These are phyloP conservation scores for Oenanthe javanica DNA, from an alignment of 140 eudicot species.

Conservation along the genomic window DNA sequence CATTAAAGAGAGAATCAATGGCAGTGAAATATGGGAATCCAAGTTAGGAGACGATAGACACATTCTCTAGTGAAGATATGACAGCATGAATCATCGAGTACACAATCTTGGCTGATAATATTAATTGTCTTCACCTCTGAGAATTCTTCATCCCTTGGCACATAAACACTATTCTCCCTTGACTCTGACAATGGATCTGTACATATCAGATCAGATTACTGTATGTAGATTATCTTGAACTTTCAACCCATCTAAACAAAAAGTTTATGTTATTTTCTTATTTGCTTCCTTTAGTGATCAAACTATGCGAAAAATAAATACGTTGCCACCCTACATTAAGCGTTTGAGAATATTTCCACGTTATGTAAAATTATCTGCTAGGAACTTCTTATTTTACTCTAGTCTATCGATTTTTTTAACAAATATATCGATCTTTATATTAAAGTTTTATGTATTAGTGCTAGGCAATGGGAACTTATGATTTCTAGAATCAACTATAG, in stretches of 20 bases:
- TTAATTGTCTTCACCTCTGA: constrained; percentile 48
- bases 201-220: neutral
- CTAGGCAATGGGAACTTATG: constrained; percentile 92
- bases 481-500: constrained; percentile 37
- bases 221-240: neutral
- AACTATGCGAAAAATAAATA: neutral
- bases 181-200: constrained; percentile 65
- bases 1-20: no score
- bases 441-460: neutral
- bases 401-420: neutral
- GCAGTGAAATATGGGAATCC: constrained; percentile 54
- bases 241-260: neutral
- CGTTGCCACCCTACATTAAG: neutral
- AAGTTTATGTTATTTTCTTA: neutral
- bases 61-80: constrained; percentile 35
- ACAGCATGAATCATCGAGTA: constrained; percentile 57
- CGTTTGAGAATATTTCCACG: no score
- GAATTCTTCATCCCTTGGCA: constrained; percentile 76
- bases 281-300: neutral
- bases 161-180: constrained; percentile 36
- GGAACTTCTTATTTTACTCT: no score
- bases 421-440: neutral
- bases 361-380: no score
- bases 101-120: constrained; percentile 45
- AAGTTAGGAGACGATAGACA: constrained; percentile 21